Evolutionary conservation across 371 early-diverging fungal species (phyloP).

Genomic region (Mortierella sp.): DNA sequence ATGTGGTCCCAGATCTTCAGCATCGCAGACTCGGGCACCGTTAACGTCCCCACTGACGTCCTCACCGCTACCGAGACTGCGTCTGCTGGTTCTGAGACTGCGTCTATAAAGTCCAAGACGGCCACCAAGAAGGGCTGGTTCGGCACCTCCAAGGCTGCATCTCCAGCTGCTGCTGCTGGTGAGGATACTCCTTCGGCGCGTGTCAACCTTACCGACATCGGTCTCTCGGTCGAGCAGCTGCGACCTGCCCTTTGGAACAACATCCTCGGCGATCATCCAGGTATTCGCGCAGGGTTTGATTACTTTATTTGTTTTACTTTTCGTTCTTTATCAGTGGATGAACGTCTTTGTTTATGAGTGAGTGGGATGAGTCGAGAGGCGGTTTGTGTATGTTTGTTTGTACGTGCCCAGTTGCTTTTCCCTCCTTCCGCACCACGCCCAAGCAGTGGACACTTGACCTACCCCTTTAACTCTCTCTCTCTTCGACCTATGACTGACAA

Average conservation of each 20-base stretch:
- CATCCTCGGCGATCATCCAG: constrained; percentile 48
- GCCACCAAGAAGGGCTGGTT: constrained; percentile 57
- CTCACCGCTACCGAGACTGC: constrained; percentile 26
- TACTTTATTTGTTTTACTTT: not conserved
- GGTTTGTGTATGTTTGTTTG: not conserved
- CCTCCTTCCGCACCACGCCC: not conserved
- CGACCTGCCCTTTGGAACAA: constrained; percentile 39
- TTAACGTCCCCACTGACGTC: constrained; percentile 12
- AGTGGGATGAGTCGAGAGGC: not conserved
- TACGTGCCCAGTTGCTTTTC: not conserved
- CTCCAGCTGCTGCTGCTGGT: constrained; percentile 22
- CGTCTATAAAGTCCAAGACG: constrained; percentile 1
- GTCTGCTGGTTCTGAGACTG: constrained; percentile 39
- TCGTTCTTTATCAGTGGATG: not conserved
- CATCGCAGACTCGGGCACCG: constrained; percentile 60
- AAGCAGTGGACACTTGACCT: not conserved
- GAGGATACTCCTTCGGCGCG: constrained; percentile 35
- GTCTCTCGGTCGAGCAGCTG: constrained; percentile 32
- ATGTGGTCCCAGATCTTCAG: constrained; percentile 68
- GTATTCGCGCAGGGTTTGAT: not conserved
- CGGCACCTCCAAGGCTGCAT: constrained; percentile 58
- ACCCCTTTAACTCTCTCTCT: not conserved
- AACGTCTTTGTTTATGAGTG: not conserved
- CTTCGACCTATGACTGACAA: not conserved
- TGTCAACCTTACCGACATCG: constrained; percentile 58